Percentiles rank a stretch among this genome's conserved stretches.
These are phyloP conservation scores for Aegilops umbellulata DNA, from an alignment of 176 grass and related monocot genomes.

Conservation along the genomic window DNA sequence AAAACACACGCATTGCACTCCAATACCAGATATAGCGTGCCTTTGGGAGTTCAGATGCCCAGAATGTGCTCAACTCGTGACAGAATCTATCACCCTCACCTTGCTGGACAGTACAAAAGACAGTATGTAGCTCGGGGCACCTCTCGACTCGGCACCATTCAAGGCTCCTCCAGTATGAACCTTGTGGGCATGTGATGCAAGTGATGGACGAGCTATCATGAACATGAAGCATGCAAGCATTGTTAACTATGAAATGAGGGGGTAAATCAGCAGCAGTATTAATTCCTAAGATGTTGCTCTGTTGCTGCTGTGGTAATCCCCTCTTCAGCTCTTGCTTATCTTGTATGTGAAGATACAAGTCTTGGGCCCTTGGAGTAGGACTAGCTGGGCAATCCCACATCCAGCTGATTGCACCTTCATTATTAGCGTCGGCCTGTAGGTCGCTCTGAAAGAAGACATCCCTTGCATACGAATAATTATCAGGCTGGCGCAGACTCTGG, in stretches of 20 bases:
- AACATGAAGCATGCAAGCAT: neutral
- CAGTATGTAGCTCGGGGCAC: neutral
- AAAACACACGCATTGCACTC: neutral
- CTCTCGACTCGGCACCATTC: neutral
- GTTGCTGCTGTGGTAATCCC: neutral
- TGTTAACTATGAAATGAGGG: neutral
- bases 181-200: neutral
- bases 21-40: neutral
- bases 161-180: accelerated
- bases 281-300: too few relatives aligned
- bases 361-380: neutral
- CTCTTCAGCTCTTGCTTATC: neutral
- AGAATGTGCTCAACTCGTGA: neutral
- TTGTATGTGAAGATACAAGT: neutral
- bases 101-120: neutral
- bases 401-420: neutral
- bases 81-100: neutral
- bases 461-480: neutral
- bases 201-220: neutral
- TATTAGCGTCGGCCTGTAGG: neutral
- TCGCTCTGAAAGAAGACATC: neutral
- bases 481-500: neutral
- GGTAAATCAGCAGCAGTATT: too few relatives aligned
- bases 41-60: neutral
- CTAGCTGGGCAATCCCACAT: neutral